phyloP scores from a whole-genome alignment of 1,139 yeast species.

The Sugiyamaella grinbergsii region DNA sequence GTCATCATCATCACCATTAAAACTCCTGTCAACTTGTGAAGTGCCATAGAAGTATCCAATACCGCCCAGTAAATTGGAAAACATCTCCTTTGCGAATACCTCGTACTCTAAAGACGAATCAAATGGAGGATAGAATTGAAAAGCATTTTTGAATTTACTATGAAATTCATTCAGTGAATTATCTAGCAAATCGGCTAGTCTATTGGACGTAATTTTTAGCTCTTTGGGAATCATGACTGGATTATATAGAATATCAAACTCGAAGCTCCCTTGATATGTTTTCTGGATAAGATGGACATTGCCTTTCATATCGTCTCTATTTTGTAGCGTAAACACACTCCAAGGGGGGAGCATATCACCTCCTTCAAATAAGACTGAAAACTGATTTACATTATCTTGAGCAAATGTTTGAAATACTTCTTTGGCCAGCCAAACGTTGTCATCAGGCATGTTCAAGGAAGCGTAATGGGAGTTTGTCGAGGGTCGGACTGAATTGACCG shows the following conservation, averaged over 20 bases:
- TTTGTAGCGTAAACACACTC: slow-evolving; percentile 55
- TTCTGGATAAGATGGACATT: slow-evolving; percentile 80
- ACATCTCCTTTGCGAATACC: slow-evolving; percentile 70
- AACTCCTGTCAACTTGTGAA: slow-evolving; percentile 74
- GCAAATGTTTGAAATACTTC: slow-evolving; percentile 72
- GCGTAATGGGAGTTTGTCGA: slow-evolving; percentile 58
- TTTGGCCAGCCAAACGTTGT: slow-evolving; percentile 74
- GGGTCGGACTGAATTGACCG: slow-evolving; percentile 38
- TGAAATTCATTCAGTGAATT: slow-evolving; percentile 50
- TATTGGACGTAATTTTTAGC: slow-evolving; percentile 46
- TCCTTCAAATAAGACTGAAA: slow-evolving; percentile 46
- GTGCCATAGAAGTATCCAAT: slow-evolving; percentile 89
- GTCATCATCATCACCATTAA: slow-evolving; percentile 52
- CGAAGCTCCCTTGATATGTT: slow-evolving; percentile 70
- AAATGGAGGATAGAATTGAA: slow-evolving; percentile 61
- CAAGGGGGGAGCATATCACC: slow-evolving; percentile 43
- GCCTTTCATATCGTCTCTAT: slow-evolving; percentile 65
- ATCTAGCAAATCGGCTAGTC: slow-evolving; percentile 35
- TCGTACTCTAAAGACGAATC: slow-evolving; percentile 47
- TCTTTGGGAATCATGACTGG: slow-evolving; percentile 46
- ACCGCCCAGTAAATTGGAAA: slow-evolving; percentile 88
- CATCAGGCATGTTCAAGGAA: slow-evolving; percentile 73
- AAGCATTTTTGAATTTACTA: slow-evolving; percentile 56
- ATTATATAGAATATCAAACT: slow-evolving; percentile 69
- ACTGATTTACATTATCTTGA: slow-evolving; percentile 63